Evolutionary conservation across 164 flowering plant species (phyloP), one percentile per base, ranked within the genome.

Genomic region (Pachysandra terminalis): DNA sequence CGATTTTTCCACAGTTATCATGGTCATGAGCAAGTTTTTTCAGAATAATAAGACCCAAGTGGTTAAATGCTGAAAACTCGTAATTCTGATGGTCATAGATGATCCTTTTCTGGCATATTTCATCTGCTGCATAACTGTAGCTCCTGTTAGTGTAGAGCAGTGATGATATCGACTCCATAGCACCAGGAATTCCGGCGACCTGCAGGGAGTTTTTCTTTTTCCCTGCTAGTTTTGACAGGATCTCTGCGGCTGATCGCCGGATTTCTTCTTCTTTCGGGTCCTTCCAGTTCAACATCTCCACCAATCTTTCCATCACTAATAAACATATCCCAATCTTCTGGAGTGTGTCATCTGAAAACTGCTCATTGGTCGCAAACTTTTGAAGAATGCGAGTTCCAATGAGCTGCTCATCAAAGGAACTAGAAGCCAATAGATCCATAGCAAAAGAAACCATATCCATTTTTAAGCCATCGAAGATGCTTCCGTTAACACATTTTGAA

Each of bases 241-340:
- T 89, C 48, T 83, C 85, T 23, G 97, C 97, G 2, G 99, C 91
- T 22, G 91, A 82, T 61, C 62, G 75, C 71, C 99, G 80, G 59
- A 88, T 87, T 76, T 87, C 94, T 74, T 90, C 93, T 66, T 95
- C 92, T 69, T 74, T 73, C 5, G 75, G 81, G 66, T 90, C 90
- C 71, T 88, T 92, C 99, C 99, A 95, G 64, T 90, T 92, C 82
- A 95, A 58, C 88, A 92, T 91, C 78, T 95, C 99, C 0, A 95
- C 94, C 57, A 90, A 64, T 70, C 96, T 79, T 67, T 95, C 97
- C 68, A 92, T 83, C 22, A 84, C 88, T 0, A 82, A 48, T 35
- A 84, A 60, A 24, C 80, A 84, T 22, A 79, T 85, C 13, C 97
- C 97, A 66, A 95, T 85, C 80, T 86, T 90, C 75, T 85, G 88